These are phyloP conservation scores for Macroventuria anomochaeta DNA, from an alignment of 2,329 filamentous ascomycete species.

Conservation along the genomic window DNA sequence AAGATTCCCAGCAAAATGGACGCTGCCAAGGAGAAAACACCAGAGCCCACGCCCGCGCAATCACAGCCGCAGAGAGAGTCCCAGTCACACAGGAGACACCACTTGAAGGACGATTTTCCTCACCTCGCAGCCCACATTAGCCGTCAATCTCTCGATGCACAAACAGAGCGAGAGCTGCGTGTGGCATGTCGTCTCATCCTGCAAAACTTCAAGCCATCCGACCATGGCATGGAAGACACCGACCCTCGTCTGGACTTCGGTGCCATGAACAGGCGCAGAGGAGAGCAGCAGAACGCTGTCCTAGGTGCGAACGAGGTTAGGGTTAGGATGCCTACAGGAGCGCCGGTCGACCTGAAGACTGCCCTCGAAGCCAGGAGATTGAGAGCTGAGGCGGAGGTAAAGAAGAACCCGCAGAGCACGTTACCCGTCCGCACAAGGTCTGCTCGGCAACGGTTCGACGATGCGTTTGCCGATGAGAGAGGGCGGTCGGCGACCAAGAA, in stretches of 20 bases:
- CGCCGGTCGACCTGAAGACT: conserved; percentile 38
- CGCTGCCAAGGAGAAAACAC: conserved; percentile 36
- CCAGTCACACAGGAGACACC: conserved; percentile 30
- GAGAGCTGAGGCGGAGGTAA: conserved; percentile 31
- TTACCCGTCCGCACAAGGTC: conserved; percentile 41
- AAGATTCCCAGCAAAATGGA: conserved; percentile 45
- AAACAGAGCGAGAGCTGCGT: conserved; percentile 54
- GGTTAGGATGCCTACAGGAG: conserved; percentile 40
- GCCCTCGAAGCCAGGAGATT: conserved; percentile 33
- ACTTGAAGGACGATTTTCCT: conserved; percentile 41
- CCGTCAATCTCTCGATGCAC: conserved; percentile 51
- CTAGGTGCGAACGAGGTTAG: conserved; percentile 26
- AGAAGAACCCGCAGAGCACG: conserved; percentile 26
- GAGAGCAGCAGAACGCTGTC: conserved; percentile 25
- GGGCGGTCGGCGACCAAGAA: conserved; percentile 32
- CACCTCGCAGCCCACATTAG: conserved; percentile 53
- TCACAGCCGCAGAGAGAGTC: conserved; percentile 8
- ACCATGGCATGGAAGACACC: conserved; percentile 45
- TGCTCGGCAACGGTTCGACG: conserved; percentile 41
- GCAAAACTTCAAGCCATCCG: conserved; percentile 50
- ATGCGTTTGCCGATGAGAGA: conserved; percentile 27
- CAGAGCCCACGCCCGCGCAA: conserved; percentile 32
- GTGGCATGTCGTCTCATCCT: conserved; percentile 55
- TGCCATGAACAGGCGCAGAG: conserved; percentile 27
- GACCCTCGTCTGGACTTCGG: conserved; percentile 48